Evolutionary conservation across 768 basidiomycete genomes (phyloP).

Genomic region (Suillus clintonianus): DNA sequence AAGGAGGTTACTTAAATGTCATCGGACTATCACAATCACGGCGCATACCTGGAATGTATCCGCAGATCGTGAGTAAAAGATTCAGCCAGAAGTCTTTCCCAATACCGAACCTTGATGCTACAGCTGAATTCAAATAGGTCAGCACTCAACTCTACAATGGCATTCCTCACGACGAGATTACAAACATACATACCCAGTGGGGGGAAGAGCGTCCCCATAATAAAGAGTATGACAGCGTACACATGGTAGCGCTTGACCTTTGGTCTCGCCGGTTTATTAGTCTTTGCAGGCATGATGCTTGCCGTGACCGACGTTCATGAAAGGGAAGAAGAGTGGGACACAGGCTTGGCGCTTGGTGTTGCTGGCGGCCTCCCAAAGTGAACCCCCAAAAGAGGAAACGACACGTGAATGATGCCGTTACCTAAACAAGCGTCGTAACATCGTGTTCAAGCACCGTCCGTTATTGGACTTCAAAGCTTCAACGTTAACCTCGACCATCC

Average conservation of each 20-base stretch:
- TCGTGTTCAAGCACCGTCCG: neutral
- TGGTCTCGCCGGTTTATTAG: constrained; percentile 64
- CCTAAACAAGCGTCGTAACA: constrained; percentile 18
- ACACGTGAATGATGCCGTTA: constrained; percentile 31
- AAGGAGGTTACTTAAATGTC: constrained; percentile 7
- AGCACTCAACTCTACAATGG: neutral
- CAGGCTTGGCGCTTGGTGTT: neutral
- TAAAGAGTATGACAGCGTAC: constrained; percentile 78
- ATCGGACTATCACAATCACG: neutral
- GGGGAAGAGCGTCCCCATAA: constrained; percentile 88
- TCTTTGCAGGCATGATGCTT: constrained; percentile 33
- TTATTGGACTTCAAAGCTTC: constrained; percentile 2
- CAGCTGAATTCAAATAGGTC: constrained; percentile 53
- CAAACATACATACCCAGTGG: constrained; percentile 67
- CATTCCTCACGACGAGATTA: neutral
- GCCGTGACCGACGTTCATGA: constrained; percentile 7
- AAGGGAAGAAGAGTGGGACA: neutral
- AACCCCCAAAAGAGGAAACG: neutral
- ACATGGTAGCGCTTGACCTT: constrained; percentile 68
- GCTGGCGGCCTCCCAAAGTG: neutral
- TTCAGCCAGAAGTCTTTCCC: constrained; percentile 93
- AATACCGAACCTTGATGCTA: constrained; percentile 90
- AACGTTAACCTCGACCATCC: constrained; percentile 16
- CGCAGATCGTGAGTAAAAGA: constrained; percentile 82
- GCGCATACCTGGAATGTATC: constrained; percentile 80